These are phyloP conservation scores for Metschnikowia lochheadii DNA, from an alignment of 805 yeast species.

Conservation along the genomic window DNA sequence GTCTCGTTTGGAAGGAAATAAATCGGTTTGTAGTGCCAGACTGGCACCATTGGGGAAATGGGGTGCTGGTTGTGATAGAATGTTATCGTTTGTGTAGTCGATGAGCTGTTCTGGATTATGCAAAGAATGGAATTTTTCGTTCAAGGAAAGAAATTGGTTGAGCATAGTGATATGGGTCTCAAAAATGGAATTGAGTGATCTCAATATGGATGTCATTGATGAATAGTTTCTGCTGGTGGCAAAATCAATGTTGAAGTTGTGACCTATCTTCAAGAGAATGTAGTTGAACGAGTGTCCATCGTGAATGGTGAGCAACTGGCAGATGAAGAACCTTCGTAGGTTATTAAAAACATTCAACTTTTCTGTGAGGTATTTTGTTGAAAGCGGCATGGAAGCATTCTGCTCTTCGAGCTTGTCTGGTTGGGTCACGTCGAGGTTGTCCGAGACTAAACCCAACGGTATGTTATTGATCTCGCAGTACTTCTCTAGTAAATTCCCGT, in stretches of 20 bases:
- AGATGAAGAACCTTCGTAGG: constrained; percentile 33
- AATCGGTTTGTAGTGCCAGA: neutral
- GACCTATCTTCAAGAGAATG: constrained; percentile 28
- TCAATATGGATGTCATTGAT: constrained; percentile 17
- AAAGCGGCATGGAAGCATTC: neutral
- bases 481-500: constrained; percentile 37
- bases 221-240: constrained; percentile 1
- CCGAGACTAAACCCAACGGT: constrained; percentile 19
- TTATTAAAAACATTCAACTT: constrained; percentile 31
- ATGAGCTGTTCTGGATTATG: constrained; percentile 6
- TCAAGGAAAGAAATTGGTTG: constrained; percentile 19
- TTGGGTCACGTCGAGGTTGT: constrained; percentile 7
- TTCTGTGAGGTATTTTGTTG: constrained; percentile 15
- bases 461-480: constrained; percentile 38
- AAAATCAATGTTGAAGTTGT: constrained; percentile 14
- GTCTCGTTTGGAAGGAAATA: constrained; percentile 11
- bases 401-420: constrained; percentile 1
- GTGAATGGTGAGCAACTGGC: constrained; percentile 36
- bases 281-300: constrained; percentile 28
- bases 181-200: constrained; percentile 20
- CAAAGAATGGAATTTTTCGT: constrained; percentile 25
- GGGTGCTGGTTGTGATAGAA: constrained; percentile 6
- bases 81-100: constrained; percentile 17
- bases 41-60: neutral
- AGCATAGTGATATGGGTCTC: constrained; percentile 22